Evolutionary conservation across 805 yeast genomes (phyloP), one percentile per base, ranked within the genome.

Genomic region (Saccharomyces eubayanus): DNA sequence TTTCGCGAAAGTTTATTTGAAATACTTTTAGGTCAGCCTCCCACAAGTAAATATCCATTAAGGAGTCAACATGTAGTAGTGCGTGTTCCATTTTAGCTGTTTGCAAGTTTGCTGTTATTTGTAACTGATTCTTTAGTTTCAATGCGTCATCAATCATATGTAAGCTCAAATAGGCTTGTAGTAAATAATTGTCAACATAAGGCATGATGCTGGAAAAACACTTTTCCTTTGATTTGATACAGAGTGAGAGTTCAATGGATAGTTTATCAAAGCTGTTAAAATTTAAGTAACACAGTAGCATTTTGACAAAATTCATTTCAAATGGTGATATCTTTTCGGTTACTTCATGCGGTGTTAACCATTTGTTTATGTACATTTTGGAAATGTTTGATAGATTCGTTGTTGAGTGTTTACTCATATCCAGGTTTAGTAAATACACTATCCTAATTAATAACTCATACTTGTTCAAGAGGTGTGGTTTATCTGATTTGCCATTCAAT

Each of bases 381-480:
- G 70, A 51, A 20, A 74, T 67, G 48, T 67, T 65, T 1, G 55
- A 56, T 11, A 74, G 55, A 50, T 73, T 72, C 2, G 51, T 27
- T 11, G 66, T 64, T 3, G 70, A 62, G 46, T 66, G 68, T 11
- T 68, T 57, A 28, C 61, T 67, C 59, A 68, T 63, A 54, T 74
- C 77, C 11, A 65, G 48, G 14, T 69, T 62, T 8, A 74, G 56
- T 29, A 64, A 67, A 56, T 69, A 74, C 14, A 63, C 63, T 3
- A 70, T 53, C 55, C 65, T 72, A 1, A 74, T 62, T 46, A 74
- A 59, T 0, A 62, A 51, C 46, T 69, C 73, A 24, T 67, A 65
- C 6, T 51, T 54, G 21, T 60, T 58, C 9, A 70, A 56, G 12
- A 61, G 59, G 48, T 68, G 67, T 45, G 55, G 47, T 29, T 57